These are phyloP conservation scores for Fusarium sacchari DNA, from an alignment of 2,329 filamentous ascomycete genomes.

Conservation along the genomic window DNA sequence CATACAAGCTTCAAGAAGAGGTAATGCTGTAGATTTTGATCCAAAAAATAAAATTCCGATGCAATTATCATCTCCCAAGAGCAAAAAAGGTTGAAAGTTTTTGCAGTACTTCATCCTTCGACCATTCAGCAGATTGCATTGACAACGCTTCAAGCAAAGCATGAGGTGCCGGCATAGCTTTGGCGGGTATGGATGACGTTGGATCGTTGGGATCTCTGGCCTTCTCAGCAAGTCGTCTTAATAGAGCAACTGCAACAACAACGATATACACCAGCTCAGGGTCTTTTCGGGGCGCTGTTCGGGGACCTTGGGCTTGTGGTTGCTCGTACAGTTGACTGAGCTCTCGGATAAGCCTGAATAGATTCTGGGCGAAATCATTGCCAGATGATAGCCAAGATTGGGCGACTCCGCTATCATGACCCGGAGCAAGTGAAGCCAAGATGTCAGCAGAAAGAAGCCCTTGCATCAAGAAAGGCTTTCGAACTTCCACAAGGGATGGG, in stretches of 20 bases:
- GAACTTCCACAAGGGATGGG: constrained; percentile 77
- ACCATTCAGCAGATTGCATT: constrained; percentile 70
- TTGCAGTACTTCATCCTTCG: constrained; percentile 72
- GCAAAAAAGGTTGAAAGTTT: constrained; percentile 69
- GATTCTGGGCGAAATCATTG: constrained; percentile 83
- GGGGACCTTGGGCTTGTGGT: constrained; percentile 50
- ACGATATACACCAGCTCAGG: constrained; percentile 70
- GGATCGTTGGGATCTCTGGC: constrained; percentile 65
- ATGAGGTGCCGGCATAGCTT: constrained; percentile 73
- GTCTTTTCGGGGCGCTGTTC: constrained; percentile 55
- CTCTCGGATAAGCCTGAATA: constrained; percentile 79
- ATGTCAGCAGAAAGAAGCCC: constrained; percentile 92
- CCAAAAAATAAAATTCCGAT: constrained; percentile 32
- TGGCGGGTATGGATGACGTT: constrained; percentile 63
- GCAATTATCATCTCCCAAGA: constrained; percentile 57
- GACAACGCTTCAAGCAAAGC: constrained; percentile 73
- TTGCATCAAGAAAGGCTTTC: constrained; percentile 92
- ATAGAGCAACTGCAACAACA: constrained; percentile 72
- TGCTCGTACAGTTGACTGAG: constrained; percentile 72
- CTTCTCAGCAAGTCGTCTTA: constrained; percentile 77
- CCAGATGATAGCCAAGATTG: constrained; percentile 83
- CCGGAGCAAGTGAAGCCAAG: constrained; percentile 77
- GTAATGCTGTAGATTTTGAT: constrained; percentile 26
- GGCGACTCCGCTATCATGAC: constrained; percentile 77
- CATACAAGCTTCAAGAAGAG: constrained; percentile 42